These are phyloP conservation scores for Claviceps arundinis DNA, from an alignment of 2,329 filamentous ascomycete species.

Conservation along the genomic window DNA sequence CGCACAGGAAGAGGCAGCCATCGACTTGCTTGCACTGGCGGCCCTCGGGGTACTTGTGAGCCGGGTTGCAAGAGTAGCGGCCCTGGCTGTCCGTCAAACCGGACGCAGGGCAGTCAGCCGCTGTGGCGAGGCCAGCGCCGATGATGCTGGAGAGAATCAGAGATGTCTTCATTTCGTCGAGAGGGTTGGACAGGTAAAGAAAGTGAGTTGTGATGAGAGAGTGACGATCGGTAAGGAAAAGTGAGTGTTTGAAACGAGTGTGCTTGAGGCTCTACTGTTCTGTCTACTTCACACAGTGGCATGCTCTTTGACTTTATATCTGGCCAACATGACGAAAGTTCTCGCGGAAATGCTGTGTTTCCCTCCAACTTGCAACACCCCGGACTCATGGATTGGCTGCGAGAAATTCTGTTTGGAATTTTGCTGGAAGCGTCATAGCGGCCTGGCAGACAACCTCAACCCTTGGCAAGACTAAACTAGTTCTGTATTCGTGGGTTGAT, in stretches of 20 bases:
- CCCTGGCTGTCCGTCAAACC: slow-evolving; percentile 6
- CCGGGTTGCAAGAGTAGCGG: slow-evolving; percentile 12
- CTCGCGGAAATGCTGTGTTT: not conserved
- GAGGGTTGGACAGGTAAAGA: too few species aligned
- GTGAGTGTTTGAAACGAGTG: not conserved
- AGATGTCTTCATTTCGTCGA: not conserved
- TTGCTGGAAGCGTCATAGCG: too few species aligned
- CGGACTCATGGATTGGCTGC: not conserved
- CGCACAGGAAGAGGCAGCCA: slow-evolving; percentile 10
- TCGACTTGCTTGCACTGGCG: slow-evolving; percentile 8
- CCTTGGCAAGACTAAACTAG: too few species aligned
- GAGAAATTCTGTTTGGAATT: too few species aligned
- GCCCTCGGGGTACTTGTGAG: slow-evolving; percentile 10
- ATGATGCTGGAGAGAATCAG: not conserved
- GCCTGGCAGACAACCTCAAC: not conserved
- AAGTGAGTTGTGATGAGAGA: too few species aligned
- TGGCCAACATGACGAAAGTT: not conserved
- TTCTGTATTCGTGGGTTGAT: too few species aligned
- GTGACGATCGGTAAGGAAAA: too few species aligned
- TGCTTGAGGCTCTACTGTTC: too few species aligned
- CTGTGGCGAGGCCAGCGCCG: not conserved
- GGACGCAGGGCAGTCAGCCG: slow-evolving; percentile 1
- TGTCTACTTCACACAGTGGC: not conserved
- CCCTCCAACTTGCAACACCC: not conserved
- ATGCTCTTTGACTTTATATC: not conserved